Conservation (phyloP, 169 alveolate species). For the Plasmodium coatneyi region DNA sequence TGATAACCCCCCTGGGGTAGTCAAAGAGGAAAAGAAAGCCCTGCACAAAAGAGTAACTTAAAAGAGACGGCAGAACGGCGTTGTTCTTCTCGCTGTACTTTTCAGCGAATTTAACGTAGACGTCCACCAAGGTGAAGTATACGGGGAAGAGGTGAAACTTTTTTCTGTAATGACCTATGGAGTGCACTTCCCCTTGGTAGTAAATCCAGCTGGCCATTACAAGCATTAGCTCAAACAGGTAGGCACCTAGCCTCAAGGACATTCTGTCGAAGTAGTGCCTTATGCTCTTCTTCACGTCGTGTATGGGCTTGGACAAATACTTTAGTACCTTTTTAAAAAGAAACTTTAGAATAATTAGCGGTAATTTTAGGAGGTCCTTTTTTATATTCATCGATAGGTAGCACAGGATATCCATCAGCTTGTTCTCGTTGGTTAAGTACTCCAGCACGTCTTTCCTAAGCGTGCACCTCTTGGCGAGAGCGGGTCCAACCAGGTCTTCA, state of each 20-base stretch:
- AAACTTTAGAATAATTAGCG: slow-evolving; percentile 20
- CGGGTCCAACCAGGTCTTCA: background rate
- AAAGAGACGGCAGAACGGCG: slow-evolving; percentile 18
- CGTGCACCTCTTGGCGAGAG: background rate
- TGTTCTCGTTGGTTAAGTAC: slow-evolving; percentile 9
- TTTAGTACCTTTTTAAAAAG: slow-evolving; percentile 45
- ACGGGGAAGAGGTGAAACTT: slow-evolving; percentile 24
- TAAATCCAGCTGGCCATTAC: slow-evolving; percentile 13
- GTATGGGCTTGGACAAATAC: slow-evolving; percentile 40
- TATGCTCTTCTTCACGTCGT: slow-evolving; percentile 62
- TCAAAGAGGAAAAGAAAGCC: slow-evolving; percentile 50
- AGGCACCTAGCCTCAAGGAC: slow-evolving; percentile 32
- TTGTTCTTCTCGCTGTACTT: slow-evolving; percentile 51
- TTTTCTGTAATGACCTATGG: background rate
- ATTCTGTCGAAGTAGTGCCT: slow-evolving; percentile 12
- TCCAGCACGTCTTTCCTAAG: slow-evolving; percentile 25
- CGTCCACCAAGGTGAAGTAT: slow-evolving; percentile 44
- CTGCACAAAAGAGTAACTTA: slow-evolving; percentile 27
- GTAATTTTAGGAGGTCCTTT: slow-evolving; percentile 9
- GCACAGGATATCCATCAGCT: slow-evolving; percentile 3
- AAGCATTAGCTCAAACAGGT: slow-evolving; percentile 32
- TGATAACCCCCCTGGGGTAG: background rate
- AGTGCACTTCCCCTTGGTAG: slow-evolving; percentile 4
- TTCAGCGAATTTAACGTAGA: slow-evolving; percentile 34
- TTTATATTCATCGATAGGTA: background rate